These are phyloP conservation scores for Pleurotus ostreatus DNA, from an alignment of 768 basidiomycete genomes.

Conservation along the genomic window DNA sequence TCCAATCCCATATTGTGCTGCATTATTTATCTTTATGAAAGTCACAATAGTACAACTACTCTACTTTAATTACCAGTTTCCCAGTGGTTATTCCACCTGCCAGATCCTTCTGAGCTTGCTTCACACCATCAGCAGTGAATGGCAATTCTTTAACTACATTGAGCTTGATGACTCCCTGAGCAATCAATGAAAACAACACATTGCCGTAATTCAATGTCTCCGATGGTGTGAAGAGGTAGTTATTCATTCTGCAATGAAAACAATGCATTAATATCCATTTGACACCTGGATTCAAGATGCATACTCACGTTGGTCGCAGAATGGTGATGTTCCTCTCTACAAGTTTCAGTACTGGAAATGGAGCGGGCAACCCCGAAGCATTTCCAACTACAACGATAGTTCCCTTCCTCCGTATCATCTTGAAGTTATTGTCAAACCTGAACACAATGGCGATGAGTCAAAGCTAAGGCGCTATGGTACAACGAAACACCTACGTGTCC, in stretches of 20 bases:
- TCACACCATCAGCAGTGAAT: constrained; percentile 77
- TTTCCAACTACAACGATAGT: constrained; percentile 91
- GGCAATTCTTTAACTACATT: constrained; percentile 74
- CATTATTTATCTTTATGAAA: no score
- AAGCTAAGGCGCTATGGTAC: not conserved
- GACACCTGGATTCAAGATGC: not conserved
- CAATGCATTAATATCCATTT: not conserved
- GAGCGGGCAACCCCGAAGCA: constrained; percentile 80
- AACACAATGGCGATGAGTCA: not conserved
- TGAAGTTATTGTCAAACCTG: constrained; percentile 78
- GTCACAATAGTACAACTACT: not conserved
- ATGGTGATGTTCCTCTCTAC: constrained; percentile 79
- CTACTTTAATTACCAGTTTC: constrained; percentile 79
- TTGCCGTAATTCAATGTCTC: constrained; percentile 66
- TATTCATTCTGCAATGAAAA: constrained; percentile 45
- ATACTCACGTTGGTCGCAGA: constrained; percentile 66
- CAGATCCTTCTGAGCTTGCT: constrained; percentile 75
- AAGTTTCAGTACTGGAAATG: constrained; percentile 72
- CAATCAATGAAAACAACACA: constrained; percentile 60
- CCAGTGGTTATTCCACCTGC: constrained; percentile 75
- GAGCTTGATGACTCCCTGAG: constrained; percentile 57
- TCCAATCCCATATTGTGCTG: no score
- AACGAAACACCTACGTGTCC: constrained; percentile 64
- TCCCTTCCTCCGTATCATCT: constrained; percentile 79
- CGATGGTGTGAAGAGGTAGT: constrained; percentile 70